Evolutionary conservation across 176 grass and related monocot species (phyloP).

Genomic region (Oryza meridionalis): DNA sequence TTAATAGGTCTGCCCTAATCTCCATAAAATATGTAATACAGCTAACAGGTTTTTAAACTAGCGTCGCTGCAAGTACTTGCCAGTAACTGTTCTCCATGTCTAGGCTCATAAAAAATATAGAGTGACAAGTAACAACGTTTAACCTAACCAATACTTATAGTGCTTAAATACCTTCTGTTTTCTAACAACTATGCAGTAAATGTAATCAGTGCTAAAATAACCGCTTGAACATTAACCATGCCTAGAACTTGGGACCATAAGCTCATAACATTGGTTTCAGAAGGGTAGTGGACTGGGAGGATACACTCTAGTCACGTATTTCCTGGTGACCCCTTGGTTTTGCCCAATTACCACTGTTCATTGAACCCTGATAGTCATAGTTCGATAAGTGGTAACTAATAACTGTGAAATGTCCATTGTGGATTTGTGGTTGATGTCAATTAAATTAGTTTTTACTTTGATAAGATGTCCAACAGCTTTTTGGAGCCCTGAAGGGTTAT

Average conservation of each 20-base stretch:
- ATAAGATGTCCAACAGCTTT: background rate
- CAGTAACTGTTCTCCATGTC: background rate
- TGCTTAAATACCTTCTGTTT: background rate
- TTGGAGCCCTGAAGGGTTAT: constrained; percentile 8
- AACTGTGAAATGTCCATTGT: background rate
- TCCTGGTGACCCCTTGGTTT: background rate
- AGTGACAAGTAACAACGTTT: background rate
- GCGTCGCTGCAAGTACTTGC: background rate
- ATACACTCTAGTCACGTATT: background rate
- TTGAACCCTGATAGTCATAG: no score
- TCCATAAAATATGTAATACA: background rate
- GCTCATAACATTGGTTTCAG: background rate
- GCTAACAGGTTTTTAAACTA: background rate
- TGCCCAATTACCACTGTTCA: background rate
- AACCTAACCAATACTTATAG: background rate
- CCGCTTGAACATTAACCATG: no score
- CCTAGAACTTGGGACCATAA: background rate
- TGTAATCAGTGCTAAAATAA: background rate
- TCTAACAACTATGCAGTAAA: background rate
- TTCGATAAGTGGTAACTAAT: no score
- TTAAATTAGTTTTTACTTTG: constrained; percentile 33
- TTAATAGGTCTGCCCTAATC: background rate
- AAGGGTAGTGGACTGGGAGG: background rate
- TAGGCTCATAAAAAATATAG: background rate
- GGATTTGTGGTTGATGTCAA: constrained; percentile 21